Percentiles rank a stretch among this genome's conserved stretches.
phyloP scores from a whole-genome alignment of 305 asterid genomes.

The Fraxinus sp. region DNA sequence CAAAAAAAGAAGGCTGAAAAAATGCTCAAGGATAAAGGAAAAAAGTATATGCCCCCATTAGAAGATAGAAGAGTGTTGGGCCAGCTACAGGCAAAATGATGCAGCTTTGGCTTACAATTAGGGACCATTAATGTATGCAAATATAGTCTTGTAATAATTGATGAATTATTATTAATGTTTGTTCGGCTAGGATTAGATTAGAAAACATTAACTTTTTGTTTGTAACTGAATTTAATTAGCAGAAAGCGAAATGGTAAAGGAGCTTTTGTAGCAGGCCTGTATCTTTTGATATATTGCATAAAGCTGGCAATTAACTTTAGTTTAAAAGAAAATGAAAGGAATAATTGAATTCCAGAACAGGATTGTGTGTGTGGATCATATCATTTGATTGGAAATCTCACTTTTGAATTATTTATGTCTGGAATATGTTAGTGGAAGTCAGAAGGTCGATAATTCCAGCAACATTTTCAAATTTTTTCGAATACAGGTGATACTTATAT shows the following conservation, averaged over 20 bases:
- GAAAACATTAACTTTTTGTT: slow-evolving; percentile 27
- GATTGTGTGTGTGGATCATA: slow-evolving; percentile 12
- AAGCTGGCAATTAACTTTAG: slow-evolving; percentile 52
- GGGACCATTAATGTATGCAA: slow-evolving; percentile 33
- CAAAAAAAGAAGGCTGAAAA: background rate
- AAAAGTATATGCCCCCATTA: slow-evolving; percentile 24
- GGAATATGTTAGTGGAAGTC: slow-evolving; percentile 85
- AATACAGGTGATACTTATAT: background rate
- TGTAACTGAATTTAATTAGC: slow-evolving; percentile 16
- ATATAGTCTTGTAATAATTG: slow-evolving; percentile 57
- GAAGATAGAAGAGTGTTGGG: slow-evolving; percentile 26
- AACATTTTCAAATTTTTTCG: background rate
- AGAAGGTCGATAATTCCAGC: background rate
- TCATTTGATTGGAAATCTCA: slow-evolving; percentile 65
- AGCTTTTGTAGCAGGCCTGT: slow-evolving; percentile 34
- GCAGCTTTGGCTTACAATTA: slow-evolving; percentile 34
- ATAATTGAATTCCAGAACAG: slow-evolving; percentile 63
- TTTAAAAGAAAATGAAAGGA: slow-evolving; percentile 32
- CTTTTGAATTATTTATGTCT: slow-evolving; percentile 75
- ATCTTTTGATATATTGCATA: slow-evolving; percentile 29
- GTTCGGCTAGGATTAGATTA: slow-evolving; percentile 23
- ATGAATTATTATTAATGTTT: slow-evolving; percentile 46
- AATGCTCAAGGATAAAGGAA: slow-evolving; percentile 22
- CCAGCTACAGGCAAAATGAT: slow-evolving; percentile 43
- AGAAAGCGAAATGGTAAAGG: slow-evolving; percentile 24